Conservation (phyloP, 495 filamentous ascomycete species). For the Glarea lozoyensis region DNA sequence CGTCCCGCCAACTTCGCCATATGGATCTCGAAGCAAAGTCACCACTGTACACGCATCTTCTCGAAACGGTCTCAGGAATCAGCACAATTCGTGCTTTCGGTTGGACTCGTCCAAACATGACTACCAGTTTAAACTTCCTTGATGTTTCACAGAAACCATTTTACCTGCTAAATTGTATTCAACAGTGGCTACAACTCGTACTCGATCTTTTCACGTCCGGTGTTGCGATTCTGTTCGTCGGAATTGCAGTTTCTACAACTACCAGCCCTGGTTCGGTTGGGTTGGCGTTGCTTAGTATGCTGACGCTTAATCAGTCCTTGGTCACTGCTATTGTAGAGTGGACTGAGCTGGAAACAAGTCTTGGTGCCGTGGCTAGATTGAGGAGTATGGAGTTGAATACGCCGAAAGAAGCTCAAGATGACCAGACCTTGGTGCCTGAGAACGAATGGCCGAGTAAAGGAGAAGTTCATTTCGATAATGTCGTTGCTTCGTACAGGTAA, state of each 20-base stretch:
- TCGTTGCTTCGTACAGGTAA: constrained; percentile 27
- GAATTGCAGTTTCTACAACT: constrained; percentile 17
- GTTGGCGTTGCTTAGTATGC: constrained; percentile 30
- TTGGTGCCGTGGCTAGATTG: constrained; percentile 39
- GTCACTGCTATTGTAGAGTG: constrained; percentile 26
- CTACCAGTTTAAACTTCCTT: constrained; percentile 16
- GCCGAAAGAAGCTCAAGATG: constrained; percentile 16
- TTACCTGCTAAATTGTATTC: constrained; percentile 35
- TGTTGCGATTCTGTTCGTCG: constrained; percentile 24
- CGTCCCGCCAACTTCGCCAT: constrained; percentile 47
- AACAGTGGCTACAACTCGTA: constrained; percentile 31
- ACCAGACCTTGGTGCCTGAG: constrained; percentile 4
- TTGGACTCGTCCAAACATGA: constrained; percentile 16
- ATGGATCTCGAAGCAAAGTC: constrained; percentile 45
- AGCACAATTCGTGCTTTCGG: constrained; percentile 32
- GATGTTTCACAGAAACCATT: constrained; percentile 30
- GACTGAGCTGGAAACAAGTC: constrained; percentile 38
- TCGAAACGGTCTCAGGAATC: constrained; percentile 29
- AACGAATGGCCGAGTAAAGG: constrained; percentile 27
- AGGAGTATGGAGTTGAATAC: constrained; percentile 27
- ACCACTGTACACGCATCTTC: constrained; percentile 32
- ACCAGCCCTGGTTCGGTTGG: constrained; percentile 29
- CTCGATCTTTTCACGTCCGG: constrained; percentile 28
- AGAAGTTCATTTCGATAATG: constrained; percentile 20
- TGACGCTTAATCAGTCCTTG: constrained; percentile 28